phyloP scores from a whole-genome alignment of 768 basidiomycete species.

The Rhizopogon vesiculosus region DNA sequence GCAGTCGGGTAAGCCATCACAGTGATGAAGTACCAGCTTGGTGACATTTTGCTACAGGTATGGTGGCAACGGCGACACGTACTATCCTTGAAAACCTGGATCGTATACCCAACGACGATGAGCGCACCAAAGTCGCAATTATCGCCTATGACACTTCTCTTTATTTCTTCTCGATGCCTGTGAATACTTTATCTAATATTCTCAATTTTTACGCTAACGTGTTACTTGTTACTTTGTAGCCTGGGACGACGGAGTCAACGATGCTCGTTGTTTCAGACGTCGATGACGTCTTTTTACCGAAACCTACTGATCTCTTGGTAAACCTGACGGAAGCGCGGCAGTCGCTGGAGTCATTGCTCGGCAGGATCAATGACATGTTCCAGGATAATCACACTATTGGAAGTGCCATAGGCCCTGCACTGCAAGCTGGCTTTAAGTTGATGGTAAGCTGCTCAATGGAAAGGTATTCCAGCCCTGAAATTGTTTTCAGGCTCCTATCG shows the following conservation, averaged over 20 bases:
- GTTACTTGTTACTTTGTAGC: conserved; percentile 28
- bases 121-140: conserved; percentile 87
- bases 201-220: background rate
- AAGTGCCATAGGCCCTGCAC: conserved; percentile 89
- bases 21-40: background rate
- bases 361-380: conserved; percentile 93
- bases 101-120: conserved; percentile 91
- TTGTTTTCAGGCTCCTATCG: conserved; percentile 68
- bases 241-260: conserved; percentile 70
- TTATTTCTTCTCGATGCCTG: conserved; percentile 95
- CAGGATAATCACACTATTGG: conserved; percentile 91
- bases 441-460: conserved; percentile 50
- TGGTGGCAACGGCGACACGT: conserved; percentile 97
- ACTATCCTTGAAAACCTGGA: conserved; percentile 95
- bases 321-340: conserved; percentile 84
- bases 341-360: conserved; percentile 76
- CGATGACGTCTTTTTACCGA: conserved; percentile 96
- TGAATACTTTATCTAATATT: conserved; percentile 10
- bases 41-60: conserved; percentile 45
- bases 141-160: conserved; percentile 89
- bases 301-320: conserved; percentile 93
- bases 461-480: background rate
- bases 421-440: conserved; percentile 94
- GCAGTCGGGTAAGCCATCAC: conserved; percentile 65
- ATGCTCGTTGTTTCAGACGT: conserved; percentile 98